These are phyloP conservation scores for Termitomyces heimii DNA, from an alignment of 768 basidiomycete genomes.

Conservation along the genomic window DNA sequence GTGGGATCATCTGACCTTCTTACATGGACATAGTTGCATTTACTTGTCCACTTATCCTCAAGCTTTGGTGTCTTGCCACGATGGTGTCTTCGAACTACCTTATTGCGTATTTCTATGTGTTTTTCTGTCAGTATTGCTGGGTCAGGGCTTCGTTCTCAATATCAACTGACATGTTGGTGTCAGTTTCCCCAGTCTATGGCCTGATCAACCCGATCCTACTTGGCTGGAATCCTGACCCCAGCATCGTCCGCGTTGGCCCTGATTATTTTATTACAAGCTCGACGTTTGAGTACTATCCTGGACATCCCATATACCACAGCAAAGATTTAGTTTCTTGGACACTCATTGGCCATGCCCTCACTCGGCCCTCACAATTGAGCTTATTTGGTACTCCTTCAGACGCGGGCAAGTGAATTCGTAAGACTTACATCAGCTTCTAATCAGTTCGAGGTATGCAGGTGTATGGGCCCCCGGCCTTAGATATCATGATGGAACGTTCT, in stretches of 20 bases:
- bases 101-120: background rate
- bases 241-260: slow-evolving; percentile 29
- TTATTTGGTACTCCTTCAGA: slow-evolving; percentile 32
- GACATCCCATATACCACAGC: slow-evolving; percentile 36
- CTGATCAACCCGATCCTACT: slow-evolving; percentile 30
- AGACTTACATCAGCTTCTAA: background rate
- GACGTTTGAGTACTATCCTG: slow-evolving; percentile 34
- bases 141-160: background rate
- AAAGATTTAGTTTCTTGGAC: slow-evolving; percentile 29
- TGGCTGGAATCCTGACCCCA: slow-evolving; percentile 37
- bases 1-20: slow-evolving; percentile 5
- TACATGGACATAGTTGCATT: background rate
- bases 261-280: slow-evolving; percentile 35
- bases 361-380: slow-evolving; percentile 27
- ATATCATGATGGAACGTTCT: slow-evolving; percentile 29
- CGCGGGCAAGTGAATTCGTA: slow-evolving; percentile 20
- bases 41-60: background rate
- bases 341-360: slow-evolving; percentile 32
- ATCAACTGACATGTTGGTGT: background rate
- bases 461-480: slow-evolving; percentile 31
- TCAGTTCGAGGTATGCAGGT: slow-evolving; percentile 12
- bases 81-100: background rate
- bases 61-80: background rate
- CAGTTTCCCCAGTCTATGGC: background rate
- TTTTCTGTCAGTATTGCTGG: background rate